These are phyloP conservation scores for Kwoniella botswanensis DNA, from an alignment of 768 basidiomycete genomes.

Conservation along the genomic window DNA sequence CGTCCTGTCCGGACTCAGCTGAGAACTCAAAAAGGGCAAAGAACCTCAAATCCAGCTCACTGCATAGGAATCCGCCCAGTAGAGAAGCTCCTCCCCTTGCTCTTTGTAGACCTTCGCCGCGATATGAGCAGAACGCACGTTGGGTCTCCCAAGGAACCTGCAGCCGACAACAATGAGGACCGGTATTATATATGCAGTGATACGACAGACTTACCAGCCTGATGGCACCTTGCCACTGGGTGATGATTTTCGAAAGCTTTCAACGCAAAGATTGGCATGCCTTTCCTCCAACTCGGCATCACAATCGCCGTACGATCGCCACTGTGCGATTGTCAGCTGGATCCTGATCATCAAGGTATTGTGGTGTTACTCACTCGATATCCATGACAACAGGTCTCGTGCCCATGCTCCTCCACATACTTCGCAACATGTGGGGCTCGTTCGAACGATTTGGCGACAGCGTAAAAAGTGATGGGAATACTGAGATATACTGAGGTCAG, in stretches of 20 bases:
- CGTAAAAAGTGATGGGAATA: constrained; percentile 45
- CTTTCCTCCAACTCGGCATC: constrained; percentile 25
- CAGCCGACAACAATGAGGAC: not conserved
- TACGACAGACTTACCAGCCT: constrained; percentile 11
- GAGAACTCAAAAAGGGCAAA: too few relatives aligned
- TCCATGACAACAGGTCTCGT: constrained; percentile 29
- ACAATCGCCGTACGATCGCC: constrained; percentile 15
- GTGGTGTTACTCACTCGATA: constrained; percentile 8
- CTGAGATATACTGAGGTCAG: constrained; percentile 5
- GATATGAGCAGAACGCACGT: constrained; percentile 20
- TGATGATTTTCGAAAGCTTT: constrained; percentile 24
- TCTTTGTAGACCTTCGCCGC: constrained; percentile 37
- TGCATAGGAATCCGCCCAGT: constrained; percentile 25
- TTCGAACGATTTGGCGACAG: constrained; percentile 42
- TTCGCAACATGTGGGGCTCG: constrained; percentile 22
- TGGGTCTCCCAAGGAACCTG: constrained; percentile 14
- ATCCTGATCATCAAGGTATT: too few relatives aligned
- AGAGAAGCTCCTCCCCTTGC: constrained; percentile 25
- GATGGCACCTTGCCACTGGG: constrained; percentile 16
- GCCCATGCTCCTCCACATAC: constrained; percentile 29
- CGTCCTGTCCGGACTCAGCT: not conserved
- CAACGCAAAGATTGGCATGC: constrained; percentile 24
- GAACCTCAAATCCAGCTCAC: not conserved
- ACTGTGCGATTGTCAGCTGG: constrained; percentile 1
- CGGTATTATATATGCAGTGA: constrained; percentile 14